phyloP scores from a whole-genome alignment of 305 asterid genomes.

The Andrographis paniculata region DNA sequence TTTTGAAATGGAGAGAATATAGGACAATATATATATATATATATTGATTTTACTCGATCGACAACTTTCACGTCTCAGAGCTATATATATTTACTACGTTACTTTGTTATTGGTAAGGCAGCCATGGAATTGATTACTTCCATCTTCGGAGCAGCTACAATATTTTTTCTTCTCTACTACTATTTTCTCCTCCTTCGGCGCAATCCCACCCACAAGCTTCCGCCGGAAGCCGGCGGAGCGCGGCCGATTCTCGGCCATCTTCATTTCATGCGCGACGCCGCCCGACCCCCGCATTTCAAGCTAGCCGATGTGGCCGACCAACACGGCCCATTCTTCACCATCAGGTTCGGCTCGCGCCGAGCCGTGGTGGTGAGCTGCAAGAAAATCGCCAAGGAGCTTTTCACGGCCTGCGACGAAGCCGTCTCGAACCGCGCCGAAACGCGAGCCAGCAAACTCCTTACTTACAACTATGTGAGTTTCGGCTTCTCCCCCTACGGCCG shows the following conservation, averaged over 20 bases:
- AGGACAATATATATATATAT: too few relatives aligned
- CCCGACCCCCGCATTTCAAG: background rate
- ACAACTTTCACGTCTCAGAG: too few relatives aligned
- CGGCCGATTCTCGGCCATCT: slow-evolving; percentile 23
- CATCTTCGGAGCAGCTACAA: too few relatives aligned
- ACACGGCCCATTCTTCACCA: slow-evolving; percentile 12
- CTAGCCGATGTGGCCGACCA: slow-evolving; percentile 7
- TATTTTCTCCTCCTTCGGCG: too few relatives aligned
- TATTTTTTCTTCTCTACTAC: too few relatives aligned
- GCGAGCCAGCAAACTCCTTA: slow-evolving; percentile 14
- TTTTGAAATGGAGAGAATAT: too few relatives aligned
- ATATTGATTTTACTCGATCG: too few relatives aligned
- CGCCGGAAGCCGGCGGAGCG: slow-evolving; percentile 20
- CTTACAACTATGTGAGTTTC: slow-evolving; percentile 23
- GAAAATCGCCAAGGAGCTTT: slow-evolving; percentile 22
- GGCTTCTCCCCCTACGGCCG: slow-evolving; percentile 23
- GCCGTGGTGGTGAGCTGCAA: slow-evolving; percentile 24
- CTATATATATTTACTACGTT: too few relatives aligned
- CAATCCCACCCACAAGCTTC: background rate
- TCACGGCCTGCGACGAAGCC: slow-evolving; percentile 19
- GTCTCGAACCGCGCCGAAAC: slow-evolving; percentile 22
- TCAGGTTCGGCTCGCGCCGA: slow-evolving; percentile 20
- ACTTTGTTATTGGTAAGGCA: too few relatives aligned
- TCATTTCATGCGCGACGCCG: slow-evolving; percentile 5
- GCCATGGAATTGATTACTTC: too few relatives aligned